Evolutionary conservation across 306 rosid genomes (phyloP), one percentile per base, ranked within the genome.

Genomic region (Acacia melanoxylon): DNA sequence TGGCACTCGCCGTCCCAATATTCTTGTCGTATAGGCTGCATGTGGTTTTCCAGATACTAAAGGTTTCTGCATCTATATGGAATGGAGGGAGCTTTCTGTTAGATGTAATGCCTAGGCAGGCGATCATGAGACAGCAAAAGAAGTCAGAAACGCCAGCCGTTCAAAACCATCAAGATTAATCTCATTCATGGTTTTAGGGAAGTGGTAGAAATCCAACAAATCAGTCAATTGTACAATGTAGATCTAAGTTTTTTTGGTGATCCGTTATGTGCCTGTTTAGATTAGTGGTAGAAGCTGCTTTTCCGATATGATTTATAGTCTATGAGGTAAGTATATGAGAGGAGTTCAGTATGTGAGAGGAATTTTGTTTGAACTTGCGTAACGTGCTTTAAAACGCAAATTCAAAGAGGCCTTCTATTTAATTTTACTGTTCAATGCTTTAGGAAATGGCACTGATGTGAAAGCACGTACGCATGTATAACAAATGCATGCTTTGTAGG

Each of bases 101-200:
- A 12, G 99, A 95, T 6, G 99, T 95, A 35, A 92, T 95, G 99
- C 99, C 99, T 11, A 85, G 91, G 90, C 97, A 95, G 76, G 99
- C 89, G 72, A 90, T 95, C 83, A 93, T 87, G 56, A 92, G 92
- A 87, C 97, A 93, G 91, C 90, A 91, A 68, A 93, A 91, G 94
- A 95, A 90, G 76, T 68, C 90, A 31, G 88, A 89, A 83, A 69
- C 75, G 71, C 90, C 81, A 76, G 90, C 89, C 52, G 74, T 45
- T 59, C 84, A 88, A 40, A 71, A 82, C 17, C 80, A 78, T 13
- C 74, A 52, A 10, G 84, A 72, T 10, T 85, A 86, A 31, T 81
- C 5, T 51, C 91, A 48, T 63, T 80, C 51, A 49, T 10, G 35
- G 65, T 45, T 48, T 72, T 8, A 14, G 41, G 42, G 76, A 82